phyloP scores from a whole-genome alignment of 345 rosid species.

The Barbarea vulgaris region DNA sequence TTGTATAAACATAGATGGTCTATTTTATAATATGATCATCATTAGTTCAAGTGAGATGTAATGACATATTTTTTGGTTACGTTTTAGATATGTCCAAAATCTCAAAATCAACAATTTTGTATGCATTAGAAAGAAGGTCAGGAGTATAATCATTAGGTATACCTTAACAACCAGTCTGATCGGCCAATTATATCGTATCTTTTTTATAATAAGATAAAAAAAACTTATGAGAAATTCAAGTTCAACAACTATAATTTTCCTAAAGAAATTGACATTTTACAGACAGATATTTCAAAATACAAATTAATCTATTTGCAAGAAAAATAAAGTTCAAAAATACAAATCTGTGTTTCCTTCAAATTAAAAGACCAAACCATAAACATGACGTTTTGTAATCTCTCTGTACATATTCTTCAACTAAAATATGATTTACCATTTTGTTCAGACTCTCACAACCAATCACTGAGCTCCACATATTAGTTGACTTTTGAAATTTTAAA shows the following conservation, averaged over 20 bases:
- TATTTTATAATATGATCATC: no score
- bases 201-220: background rate
- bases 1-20: no score
- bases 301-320: background rate
- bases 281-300: background rate
- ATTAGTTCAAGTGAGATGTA: background rate
- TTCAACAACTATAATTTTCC: background rate
- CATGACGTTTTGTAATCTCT: background rate
- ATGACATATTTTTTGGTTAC: background rate
- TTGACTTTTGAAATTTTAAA: background rate
- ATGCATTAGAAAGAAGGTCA: constrained; percentile 2
- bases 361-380: background rate
- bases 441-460: background rate
- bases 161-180: background rate
- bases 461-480: background rate
- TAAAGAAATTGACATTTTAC: background rate
- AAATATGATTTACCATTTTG: background rate
- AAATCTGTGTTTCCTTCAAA: constrained; percentile 4
- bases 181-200: background rate
- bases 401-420: background rate
- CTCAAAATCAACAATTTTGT: background rate
- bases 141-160: background rate
- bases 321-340: background rate
- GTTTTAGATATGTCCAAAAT: background rate
- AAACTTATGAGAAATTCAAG: background rate